Percentiles rank a stretch among this genome's conserved stretches.
Evolutionary conservation across 2,329 filamentous ascomycete species (phyloP).

Genomic region (Capronia epimyces): DNA sequence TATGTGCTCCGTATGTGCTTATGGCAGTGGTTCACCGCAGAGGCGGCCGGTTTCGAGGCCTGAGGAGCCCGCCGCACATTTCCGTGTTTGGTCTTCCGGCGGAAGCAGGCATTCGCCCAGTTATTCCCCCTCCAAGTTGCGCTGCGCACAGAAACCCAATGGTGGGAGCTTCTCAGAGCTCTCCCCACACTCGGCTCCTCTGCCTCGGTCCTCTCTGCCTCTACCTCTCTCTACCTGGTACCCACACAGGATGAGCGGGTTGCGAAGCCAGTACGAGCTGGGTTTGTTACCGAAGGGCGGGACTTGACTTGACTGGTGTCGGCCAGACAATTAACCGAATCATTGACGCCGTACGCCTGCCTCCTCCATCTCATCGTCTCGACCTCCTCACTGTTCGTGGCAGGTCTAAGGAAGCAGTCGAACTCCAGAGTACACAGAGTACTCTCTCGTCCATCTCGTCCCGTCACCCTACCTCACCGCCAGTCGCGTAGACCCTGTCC

Average conservation of each 20-base stretch:
- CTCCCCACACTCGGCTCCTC: constrained; percentile 12
- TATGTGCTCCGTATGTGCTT: no score
- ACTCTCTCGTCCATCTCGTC: no score
- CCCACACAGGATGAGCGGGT: no score
- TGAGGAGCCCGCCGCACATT: background rate
- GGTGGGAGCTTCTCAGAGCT: constrained; percentile 1
- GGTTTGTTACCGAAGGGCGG: background rate
- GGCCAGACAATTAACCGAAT: no score
- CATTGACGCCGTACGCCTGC: no score
- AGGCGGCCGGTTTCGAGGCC: no score
- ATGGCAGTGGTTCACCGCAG: no score
- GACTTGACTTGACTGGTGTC: background rate
- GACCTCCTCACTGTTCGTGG: no score
- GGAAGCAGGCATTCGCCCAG: background rate
- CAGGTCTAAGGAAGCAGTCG: no score
- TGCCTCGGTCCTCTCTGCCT: background rate
- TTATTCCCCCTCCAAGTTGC: no score
- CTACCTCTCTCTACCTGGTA: constrained; percentile 1
- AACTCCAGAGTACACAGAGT: no score
- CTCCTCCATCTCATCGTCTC: no score
- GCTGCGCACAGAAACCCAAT: background rate
- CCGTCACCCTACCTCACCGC: background rate
- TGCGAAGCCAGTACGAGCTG: background rate
- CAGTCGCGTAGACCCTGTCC: background rate
- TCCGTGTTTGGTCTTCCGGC: background rate